Base-by-base conservation (phyloP, 768 basidiomycete species). In the Macrolepiota albuminosa region DNA sequence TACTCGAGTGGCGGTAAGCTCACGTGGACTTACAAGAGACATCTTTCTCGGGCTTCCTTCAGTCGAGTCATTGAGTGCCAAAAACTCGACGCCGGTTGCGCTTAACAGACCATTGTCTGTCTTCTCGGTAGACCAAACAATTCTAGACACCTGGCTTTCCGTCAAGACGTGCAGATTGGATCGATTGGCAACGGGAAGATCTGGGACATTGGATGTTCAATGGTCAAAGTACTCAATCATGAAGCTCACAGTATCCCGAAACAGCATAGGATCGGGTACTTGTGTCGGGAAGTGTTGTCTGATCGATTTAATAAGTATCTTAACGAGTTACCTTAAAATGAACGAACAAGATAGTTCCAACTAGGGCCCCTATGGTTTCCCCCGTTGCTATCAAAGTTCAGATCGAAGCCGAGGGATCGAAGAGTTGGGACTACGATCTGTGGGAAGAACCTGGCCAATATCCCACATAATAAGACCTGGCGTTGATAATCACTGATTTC, bases 181-280 rank as follows among this genome's bases (percentile, higher is more conserved):
- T 18, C 63, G 63, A 46, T 61, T 63, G 11, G 56, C 57, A 14
- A 58, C 42, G 13, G 63, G 59, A 29, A 58, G 39, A 59, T 63
- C 63, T 48, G 29, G 47, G 29, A 31, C 16, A 31, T 16, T 18
- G 7, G 16, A 31, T 9, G 8, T 8, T 31, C 1, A 10, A 48
- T 31, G 47, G 3, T 16, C 3, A 8, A 48, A 31, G 29, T 31
- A 29, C 14, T 31, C 26, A 9, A 31, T 47, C 31, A 8, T 7
- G 3, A 31, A 31, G 31, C 47, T 48, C 29, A 61, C 63, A 63
- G 49, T 63, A 63, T 7, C 63, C 63, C 2, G 63, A 63, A 34
- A 61, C 60, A 18, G 63, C 63, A 40, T 63, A 61, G 7, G 63
- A 63, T 56, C 63, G 46, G 8, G 48, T 63, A 33, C 57, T 61